phyloP scores from a whole-genome alignment of 805 yeast genomes.

The Barnettozyma populi region DNA sequence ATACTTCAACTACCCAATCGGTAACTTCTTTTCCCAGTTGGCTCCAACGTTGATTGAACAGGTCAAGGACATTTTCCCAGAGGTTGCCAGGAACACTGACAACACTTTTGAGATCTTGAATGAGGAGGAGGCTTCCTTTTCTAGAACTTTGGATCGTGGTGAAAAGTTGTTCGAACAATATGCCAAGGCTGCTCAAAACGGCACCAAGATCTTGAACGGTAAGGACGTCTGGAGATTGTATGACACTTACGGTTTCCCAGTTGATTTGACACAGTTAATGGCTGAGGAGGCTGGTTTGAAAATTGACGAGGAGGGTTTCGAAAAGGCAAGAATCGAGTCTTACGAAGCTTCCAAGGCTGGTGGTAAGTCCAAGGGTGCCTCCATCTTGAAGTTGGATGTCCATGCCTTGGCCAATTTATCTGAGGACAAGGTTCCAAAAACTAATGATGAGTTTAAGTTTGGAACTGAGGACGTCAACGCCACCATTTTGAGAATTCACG shows the following conservation, averaged over 20 bases:
- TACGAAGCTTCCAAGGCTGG: conserved; percentile 94
- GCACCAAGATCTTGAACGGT: conserved; percentile 77
- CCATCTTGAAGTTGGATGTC: conserved; percentile 78
- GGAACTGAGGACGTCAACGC: conserved; percentile 65
- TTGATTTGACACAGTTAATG: conserved; percentile 95
- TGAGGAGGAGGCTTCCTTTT: conserved; percentile 93
- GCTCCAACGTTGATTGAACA: conserved; percentile 92
- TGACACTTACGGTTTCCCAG: conserved; percentile 99
- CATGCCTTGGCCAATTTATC: conserved; percentile 77
- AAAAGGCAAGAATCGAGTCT: conserved; percentile 81
- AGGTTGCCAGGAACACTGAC: conserved; percentile 62
- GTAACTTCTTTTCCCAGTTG: conserved; percentile 85
- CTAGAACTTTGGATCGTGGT: conserved; percentile 96
- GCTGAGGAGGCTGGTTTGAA: conserved; percentile 95
- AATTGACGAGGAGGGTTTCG: conserved; percentile 90
- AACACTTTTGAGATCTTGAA: conserved; percentile 84
- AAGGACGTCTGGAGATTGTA: conserved; percentile 97
- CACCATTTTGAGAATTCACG: conserved; percentile 63
- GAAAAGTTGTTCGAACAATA: conserved; percentile 94
- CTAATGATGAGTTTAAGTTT: conserved; percentile 80
- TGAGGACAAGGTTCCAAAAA: conserved; percentile 59
- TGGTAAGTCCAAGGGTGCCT: conserved; percentile 54
- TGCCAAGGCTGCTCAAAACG: conserved; percentile 73
- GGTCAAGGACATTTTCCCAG: conserved; percentile 88
- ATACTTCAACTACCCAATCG: conserved; percentile 93